Conservation (phyloP, 1,139 yeast genomes). For the Pichia cactophila region DNA sequence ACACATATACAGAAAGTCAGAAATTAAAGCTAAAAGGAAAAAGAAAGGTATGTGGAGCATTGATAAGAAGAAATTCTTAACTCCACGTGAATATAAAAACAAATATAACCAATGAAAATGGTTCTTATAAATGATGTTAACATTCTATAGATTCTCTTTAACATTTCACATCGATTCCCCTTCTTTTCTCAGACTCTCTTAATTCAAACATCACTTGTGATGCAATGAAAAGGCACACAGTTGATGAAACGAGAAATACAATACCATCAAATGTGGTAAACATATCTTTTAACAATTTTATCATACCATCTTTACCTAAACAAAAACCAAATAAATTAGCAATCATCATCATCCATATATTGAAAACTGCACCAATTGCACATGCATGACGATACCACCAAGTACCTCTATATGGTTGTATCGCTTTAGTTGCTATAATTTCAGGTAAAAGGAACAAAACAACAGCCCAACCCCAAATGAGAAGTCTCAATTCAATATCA, state of each 20-base stretch:
- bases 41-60: slow-evolving; percentile 69
- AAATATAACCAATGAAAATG: slow-evolving; percentile 15
- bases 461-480: slow-evolving; percentile 95
- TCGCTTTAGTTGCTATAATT: slow-evolving; percentile 49
- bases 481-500: slow-evolving; percentile 77
- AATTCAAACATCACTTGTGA: slow-evolving; percentile 93
- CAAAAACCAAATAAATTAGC: slow-evolving; percentile 95
- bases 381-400: slow-evolving; percentile 79
- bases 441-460: slow-evolving; percentile 90
- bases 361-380: slow-evolving; percentile 79
- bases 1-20: slow-evolving; percentile 47
- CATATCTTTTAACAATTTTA: slow-evolving; percentile 58
- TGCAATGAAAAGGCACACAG: slow-evolving; percentile 67
- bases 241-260: slow-evolving; percentile 55
- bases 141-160: background rate
- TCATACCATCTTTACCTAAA: slow-evolving; percentile 80
- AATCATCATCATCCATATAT: slow-evolving; percentile 97
- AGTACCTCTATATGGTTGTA: slow-evolving; percentile 34
- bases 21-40: slow-evolving; percentile 48
- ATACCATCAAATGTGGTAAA: slow-evolving; percentile 65
- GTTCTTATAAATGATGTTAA: background rate
- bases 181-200: slow-evolving; percentile 76
- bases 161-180: slow-evolving; percentile 64
- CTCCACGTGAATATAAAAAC: slow-evolving; percentile 80
- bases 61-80: slow-evolving; percentile 37